Evolutionary conservation across 257 asterid species (phyloP), one percentile per base, ranked within the genome.

Genomic region (Craterostigma plantagineum): DNA sequence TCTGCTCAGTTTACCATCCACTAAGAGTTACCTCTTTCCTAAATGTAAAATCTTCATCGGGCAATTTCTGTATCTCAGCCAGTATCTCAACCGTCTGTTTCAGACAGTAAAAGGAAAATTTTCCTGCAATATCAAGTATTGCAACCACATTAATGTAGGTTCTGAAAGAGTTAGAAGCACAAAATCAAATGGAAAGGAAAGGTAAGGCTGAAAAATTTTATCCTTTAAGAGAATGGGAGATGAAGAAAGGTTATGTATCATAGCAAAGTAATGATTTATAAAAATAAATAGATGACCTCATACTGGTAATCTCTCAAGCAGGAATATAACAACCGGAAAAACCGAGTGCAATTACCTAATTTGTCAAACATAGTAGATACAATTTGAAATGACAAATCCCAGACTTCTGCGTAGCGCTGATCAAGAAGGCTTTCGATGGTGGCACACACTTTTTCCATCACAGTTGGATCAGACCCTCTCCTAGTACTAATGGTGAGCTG

Each of bases 321-420:
- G 44, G 43, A 41, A 49, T 34, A 38, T 37, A 18, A 40, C 34
- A 17, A 35, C 47, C 33, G 47, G 52, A 55, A 53, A 13, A 45
- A 38, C 15, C 36, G 9, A 43, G 45, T 48, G 42, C 15, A 55
- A 54, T 35, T 69, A 77, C 95, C 98, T 63, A 90, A 70, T 73
- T 79, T 90, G 38, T 83, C 81, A 67, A 83, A 79, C 73, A 79
- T 68, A 35, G 78, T 36, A 10, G 93, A 67, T 59, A 81, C 79
- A 52, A 90, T 71, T 73, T 75, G 84, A 55, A 90, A 79, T 8
- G 98, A 72, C 73, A 59, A 58, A 57, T 79, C 93, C 98, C 86
- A 79, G 38, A 75, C 90, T 14, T 79, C 69, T 61, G 68, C 79
- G 57, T 61, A 76, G 18, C 64, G 85, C 69, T 90, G 79, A 53